Base-by-base conservation (phyloP, 2,329 filamentous ascomycete genomes). In the Talaromyces sp. region DNA sequence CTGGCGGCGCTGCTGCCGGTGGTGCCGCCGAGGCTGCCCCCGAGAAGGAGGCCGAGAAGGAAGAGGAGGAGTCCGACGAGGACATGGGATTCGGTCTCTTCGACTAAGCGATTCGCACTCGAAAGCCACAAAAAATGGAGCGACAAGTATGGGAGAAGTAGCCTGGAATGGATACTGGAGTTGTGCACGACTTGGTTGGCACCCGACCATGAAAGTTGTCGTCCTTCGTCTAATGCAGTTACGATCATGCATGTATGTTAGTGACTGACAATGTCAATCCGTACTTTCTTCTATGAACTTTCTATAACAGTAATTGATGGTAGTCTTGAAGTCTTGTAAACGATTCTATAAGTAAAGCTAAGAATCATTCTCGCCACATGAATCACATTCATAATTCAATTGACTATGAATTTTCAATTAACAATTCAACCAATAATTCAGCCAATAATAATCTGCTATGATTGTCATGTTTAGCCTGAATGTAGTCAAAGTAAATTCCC, bases 61-160 rank as follows among this genome's bases (percentile, higher is more conserved):
- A 95, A 86, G 85, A 88, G 81, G 86, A 88, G 86, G 92, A 87
- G 77, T 86, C 83, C 67, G 86, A 88, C 73, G 85, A 88, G 72
- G 86, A 88, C 77, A 88, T 93, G 91, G 84, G 91, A 80, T 85
- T 84, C 78, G 86, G 86, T 84, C 85, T 88, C 65, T 88, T 88
- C 83, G 86, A 88, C 80, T 81, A 80, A 79, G 68, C 70, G 71
- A 53, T 68, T 68, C 59, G 55, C 42, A 58, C 25, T 25, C 49
- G 17, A 52, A 33, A 13, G 33, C 33, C 25, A 28, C 11, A 36
- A 54, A 27, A 59, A 55, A 42, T 55, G 74, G 75, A 68, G 64
- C 60, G 58, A 36, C 65, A 65, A 73, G 83, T 80, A 82, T 89
- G 81, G 88, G 88, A 79, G 88, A 89, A 77, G 72, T 68, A 63